These are phyloP conservation scores for Leishmania tarentolae DNA, from an alignment of 208 protist species.

Conservation along the genomic window DNA sequence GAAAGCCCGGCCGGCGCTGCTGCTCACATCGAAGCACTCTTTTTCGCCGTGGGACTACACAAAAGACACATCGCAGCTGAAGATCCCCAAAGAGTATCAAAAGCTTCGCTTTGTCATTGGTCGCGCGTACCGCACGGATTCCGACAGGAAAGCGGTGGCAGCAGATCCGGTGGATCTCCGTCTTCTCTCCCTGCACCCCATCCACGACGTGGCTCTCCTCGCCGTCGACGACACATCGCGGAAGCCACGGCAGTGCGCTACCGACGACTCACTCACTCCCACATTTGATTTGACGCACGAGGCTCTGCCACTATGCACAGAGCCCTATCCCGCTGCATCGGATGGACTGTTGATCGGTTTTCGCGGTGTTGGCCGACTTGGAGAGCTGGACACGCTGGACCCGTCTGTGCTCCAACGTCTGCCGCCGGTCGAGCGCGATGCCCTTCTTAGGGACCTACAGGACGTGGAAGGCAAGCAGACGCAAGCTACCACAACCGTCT, in stretches of 20 bases:
- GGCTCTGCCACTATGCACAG: constrained; percentile 17
- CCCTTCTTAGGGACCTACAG: constrained; percentile 52
- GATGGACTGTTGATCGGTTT: constrained; percentile 46
- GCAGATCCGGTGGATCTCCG: constrained; percentile 27
- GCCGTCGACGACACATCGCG: constrained; percentile 14
- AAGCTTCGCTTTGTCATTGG: constrained; percentile 70
- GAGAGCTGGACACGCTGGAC: constrained; percentile 80
- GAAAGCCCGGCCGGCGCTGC: constrained; percentile 16
- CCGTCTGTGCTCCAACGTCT: constrained; percentile 62
- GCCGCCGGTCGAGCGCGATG: constrained; percentile 43
- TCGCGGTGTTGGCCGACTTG: constrained; percentile 59
- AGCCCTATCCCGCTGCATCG: constrained; percentile 8
- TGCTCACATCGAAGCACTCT: constrained; percentile 84
- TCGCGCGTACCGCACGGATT: constrained; percentile 39
- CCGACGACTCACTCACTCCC: neutral
- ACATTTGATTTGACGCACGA: neutral
- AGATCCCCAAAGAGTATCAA: constrained; percentile 79
- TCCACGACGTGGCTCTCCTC: constrained; percentile 63
- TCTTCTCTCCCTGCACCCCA: constrained; percentile 61
- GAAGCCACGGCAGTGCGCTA: neutral
- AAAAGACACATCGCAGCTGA: constrained; percentile 56
- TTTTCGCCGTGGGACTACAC: constrained; percentile 74
- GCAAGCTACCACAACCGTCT: constrained; percentile 21
- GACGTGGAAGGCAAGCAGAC: constrained; percentile 71
- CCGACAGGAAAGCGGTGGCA: constrained; percentile 31